These are phyloP conservation scores for Magnusiomyces fungicola DNA, from an alignment of 1,139 yeast species.

Conservation along the genomic window DNA sequence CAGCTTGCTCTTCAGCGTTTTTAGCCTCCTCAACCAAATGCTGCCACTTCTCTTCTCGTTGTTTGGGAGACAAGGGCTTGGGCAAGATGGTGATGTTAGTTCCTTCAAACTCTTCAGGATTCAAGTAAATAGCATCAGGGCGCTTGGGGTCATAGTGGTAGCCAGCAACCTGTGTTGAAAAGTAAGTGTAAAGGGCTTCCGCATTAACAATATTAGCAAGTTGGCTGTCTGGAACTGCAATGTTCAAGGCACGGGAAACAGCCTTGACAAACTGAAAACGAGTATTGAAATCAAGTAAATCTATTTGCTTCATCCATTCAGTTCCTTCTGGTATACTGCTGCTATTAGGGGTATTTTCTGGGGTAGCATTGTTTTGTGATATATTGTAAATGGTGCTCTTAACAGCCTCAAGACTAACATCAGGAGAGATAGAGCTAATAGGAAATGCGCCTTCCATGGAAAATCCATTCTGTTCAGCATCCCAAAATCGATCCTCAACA, in stretches of 20 bases:
- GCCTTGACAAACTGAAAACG: constrained; percentile 54
- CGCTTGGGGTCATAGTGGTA: constrained; percentile 53
- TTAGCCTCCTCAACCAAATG: constrained; percentile 40
- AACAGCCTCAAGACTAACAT: constrained; percentile 9
- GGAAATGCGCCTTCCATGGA: constrained; percentile 11
- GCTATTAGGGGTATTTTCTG: constrained; percentile 1
- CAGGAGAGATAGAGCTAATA: constrained; percentile 5
- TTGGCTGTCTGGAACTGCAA: constrained; percentile 58
- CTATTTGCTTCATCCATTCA: constrained; percentile 2
- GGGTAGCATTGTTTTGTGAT: neutral
- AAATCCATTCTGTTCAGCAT: constrained; percentile 9
- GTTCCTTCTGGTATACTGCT: constrained; percentile 3
- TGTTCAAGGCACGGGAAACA: constrained; percentile 54
- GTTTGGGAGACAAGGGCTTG: constrained; percentile 24
- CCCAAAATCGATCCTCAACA: constrained; percentile 6
- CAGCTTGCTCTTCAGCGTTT: constrained; percentile 32
- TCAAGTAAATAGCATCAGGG: constrained; percentile 69
- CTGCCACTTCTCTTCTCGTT: constrained; percentile 37
- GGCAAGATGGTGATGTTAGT: constrained; percentile 44
- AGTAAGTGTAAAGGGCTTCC: constrained; percentile 40
- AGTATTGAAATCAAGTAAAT: constrained; percentile 8
- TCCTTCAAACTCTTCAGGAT: constrained; percentile 40
- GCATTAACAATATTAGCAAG: constrained; percentile 47
- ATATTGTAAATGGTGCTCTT: constrained; percentile 8
- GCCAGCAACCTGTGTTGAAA: constrained; percentile 41